phyloP scores from a whole-genome alignment of 2,329 filamentous ascomycete genomes.

The Claviceps sp. region DNA sequence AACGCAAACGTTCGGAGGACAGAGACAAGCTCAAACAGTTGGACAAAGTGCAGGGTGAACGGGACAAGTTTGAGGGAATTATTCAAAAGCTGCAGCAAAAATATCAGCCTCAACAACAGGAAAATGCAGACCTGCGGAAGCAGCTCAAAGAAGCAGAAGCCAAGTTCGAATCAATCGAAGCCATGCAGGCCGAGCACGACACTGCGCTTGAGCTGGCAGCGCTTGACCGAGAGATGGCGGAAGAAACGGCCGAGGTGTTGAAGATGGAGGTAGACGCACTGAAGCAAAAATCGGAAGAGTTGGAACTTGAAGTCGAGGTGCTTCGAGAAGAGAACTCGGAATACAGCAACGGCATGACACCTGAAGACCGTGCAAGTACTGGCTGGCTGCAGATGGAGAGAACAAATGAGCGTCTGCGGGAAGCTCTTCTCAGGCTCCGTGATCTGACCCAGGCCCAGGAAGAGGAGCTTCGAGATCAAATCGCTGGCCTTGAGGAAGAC shows the following conservation, averaged over 20 bases:
- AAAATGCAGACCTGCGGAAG: constrained; percentile 63
- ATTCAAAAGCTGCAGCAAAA: constrained; percentile 87
- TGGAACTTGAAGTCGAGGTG: constrained; percentile 79
- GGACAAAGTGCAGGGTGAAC: constrained; percentile 62
- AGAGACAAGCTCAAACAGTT: constrained; percentile 70
- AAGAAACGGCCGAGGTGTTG: constrained; percentile 74
- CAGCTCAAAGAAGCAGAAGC: constrained; percentile 63
- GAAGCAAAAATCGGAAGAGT: constrained; percentile 65
- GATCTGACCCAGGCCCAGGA: constrained; percentile 83
- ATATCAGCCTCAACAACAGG: constrained; percentile 71
- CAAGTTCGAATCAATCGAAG: constrained; percentile 53
- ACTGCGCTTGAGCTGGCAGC: constrained; percentile 73
- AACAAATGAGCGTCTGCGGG: constrained; percentile 74
- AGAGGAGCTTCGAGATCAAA: constrained; percentile 61
- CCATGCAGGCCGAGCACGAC: constrained; percentile 68
- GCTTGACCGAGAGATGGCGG: constrained; percentile 89
- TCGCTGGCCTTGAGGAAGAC: constrained; percentile 61
- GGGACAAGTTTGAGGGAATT: constrained; percentile 67
- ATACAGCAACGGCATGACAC: constrained; percentile 68
- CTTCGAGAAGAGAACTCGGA: constrained; percentile 78
- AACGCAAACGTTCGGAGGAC: constrained; percentile 77
- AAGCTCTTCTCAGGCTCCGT: constrained; percentile 70
- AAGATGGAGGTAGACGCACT: constrained; percentile 70
- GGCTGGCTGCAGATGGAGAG: constrained; percentile 88
- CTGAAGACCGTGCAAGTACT: constrained; percentile 74